phyloP scores from a whole-genome alignment of 495 filamentous ascomycete genomes.

The Monascus purpureus region DNA sequence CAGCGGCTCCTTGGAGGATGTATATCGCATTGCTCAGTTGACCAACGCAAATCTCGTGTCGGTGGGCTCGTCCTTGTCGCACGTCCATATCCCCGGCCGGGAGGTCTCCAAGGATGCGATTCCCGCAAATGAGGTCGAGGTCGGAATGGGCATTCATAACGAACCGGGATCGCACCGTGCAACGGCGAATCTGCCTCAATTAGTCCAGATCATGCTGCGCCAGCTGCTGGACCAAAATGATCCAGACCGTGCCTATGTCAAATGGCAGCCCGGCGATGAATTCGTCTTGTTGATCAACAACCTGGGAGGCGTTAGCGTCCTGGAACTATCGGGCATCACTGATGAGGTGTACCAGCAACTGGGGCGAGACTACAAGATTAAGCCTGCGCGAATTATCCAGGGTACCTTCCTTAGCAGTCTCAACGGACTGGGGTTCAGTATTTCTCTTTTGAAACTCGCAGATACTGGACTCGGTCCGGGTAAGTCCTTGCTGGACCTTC shows the following conservation, averaged over 20 bases:
- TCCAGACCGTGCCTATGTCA: constrained; percentile 66
- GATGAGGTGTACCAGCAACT: constrained; percentile 79
- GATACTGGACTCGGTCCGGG: constrained; percentile 66
- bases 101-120: constrained; percentile 40
- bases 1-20: constrained; percentile 45
- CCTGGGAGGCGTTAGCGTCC: constrained; percentile 74
- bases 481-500: constrained; percentile 69
- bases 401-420: constrained; percentile 68
- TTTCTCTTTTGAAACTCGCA: constrained; percentile 65
- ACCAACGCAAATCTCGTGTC: constrained; percentile 67
- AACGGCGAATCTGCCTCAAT: constrained; percentile 49
- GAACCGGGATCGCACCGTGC: constrained; percentile 69
- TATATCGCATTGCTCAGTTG: constrained; percentile 54
- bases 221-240: constrained; percentile 71
- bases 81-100: constrained; percentile 87
- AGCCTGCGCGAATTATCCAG: constrained; percentile 48
- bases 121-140: constrained; percentile 61
- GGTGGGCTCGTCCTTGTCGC: constrained; percentile 72
- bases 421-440: constrained; percentile 86
- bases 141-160: constrained; percentile 99
- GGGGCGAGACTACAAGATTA: constrained; percentile 48
- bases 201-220: constrained; percentile 66
- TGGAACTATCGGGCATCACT: constrained; percentile 83
- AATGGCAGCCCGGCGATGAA: constrained; percentile 44
- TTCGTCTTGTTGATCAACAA: constrained; percentile 84